phyloP scores from a whole-genome alignment of 192 early-diverging fungal species.

The Gaertneriomyces semiglobifer region DNA sequence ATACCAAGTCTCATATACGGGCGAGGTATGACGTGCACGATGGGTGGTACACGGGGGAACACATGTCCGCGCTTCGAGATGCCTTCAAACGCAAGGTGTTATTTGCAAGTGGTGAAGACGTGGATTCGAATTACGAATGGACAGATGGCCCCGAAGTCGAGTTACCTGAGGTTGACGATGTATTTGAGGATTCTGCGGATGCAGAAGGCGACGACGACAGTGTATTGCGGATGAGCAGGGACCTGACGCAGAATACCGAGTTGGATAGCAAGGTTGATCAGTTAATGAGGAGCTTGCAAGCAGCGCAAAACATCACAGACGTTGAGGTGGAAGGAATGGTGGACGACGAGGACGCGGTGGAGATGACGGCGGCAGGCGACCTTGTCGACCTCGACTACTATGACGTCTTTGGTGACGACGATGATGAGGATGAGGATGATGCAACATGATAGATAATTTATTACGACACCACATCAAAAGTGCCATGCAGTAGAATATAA shows the following conservation, averaged over 20 bases:
- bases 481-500: no score
- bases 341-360: neutral
- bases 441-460: neutral
- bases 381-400: slow-evolving; percentile 34
- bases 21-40: slow-evolving; percentile 34
- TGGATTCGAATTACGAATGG: slow-evolving; percentile 6
- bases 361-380: slow-evolving; percentile 5
- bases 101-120: slow-evolving; percentile 20
- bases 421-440: slow-evolving; percentile 18
- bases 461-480: neutral
- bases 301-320: neutral
- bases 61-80: slow-evolving; percentile 28
- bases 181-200: neutral
- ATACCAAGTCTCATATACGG: slow-evolving; percentile 22
- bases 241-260: slow-evolving; percentile 14
- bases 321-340: neutral
- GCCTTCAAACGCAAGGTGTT: slow-evolving; percentile 34
- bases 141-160: neutral
- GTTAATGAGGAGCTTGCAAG: slow-evolving; percentile 26
- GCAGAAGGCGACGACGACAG: slow-evolving; percentile 10
- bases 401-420: slow-evolving; percentile 31
- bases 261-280: slow-evolving; percentile 30
- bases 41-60: slow-evolving; percentile 35
- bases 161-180: slow-evolving; percentile 18
- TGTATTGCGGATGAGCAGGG: neutral